Conservation (phyloP, 2,329 filamentous ascomycete genomes). For the Chalaropsis thielavioides region DNA sequence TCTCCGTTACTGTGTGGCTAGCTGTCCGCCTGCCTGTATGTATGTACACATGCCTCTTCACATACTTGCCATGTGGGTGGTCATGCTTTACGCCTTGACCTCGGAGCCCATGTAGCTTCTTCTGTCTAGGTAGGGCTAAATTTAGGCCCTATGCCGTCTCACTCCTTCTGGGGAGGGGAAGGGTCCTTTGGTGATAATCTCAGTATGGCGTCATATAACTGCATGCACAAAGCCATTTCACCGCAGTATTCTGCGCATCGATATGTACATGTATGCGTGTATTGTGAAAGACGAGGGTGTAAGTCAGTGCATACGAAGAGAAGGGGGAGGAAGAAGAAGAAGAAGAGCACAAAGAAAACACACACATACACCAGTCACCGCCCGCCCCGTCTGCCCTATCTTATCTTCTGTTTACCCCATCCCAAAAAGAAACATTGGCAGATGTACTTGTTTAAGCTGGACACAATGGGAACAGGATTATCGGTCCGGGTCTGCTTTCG, state of each 20-base stretch:
- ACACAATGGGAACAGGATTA: background rate
- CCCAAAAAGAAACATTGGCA: no score
- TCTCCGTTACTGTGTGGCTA: background rate
- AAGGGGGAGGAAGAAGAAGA: no score
- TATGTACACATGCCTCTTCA: background rate
- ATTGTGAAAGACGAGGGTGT: background rate
- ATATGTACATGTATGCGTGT: background rate
- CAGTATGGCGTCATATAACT: background rate
- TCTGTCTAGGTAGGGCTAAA: slow-evolving; percentile 1
- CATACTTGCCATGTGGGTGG: background rate
- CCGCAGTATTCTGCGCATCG: background rate
- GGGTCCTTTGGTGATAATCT: background rate
- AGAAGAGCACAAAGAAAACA: no score
- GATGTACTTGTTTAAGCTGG: background rate
- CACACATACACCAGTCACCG: no score
- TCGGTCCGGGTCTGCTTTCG: background rate
- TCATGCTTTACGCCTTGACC: slow-evolving; percentile 1
- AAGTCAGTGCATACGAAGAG: no score
- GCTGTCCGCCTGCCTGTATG: background rate
- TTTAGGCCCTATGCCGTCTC: background rate
- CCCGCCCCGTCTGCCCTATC: background rate
- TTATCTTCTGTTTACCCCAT: background rate
- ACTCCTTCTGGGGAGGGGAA: background rate
- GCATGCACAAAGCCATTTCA: background rate
- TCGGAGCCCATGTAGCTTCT: background rate